Percentiles rank a stretch among this genome's conserved stretches.
Evolutionary conservation across 2,329 filamentous ascomycete genomes (phyloP).

Genomic region (Xylariaceae sp.): DNA sequence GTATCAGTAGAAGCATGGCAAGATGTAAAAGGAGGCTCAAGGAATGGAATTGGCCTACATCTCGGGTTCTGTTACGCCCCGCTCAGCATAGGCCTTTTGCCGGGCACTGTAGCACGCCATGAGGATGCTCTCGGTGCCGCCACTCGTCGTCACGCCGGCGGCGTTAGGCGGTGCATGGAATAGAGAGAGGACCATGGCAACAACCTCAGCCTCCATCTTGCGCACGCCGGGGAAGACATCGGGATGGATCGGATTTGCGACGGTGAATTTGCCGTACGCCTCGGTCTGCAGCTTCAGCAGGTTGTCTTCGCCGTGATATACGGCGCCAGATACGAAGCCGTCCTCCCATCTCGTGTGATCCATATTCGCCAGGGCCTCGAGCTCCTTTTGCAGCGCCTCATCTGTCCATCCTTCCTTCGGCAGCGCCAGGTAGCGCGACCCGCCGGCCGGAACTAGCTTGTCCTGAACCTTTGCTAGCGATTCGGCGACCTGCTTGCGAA

Average conservation of each 20-base stretch:
- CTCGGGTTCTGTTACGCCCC: constrained; percentile 86
- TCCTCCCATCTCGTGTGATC: constrained; percentile 97
- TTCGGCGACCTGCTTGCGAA: constrained; percentile 78
- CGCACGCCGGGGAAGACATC: constrained; percentile 96
- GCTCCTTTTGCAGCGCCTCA: constrained; percentile 74
- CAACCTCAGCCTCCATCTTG: constrained; percentile 98
- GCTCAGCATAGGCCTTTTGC: constrained; percentile 81
- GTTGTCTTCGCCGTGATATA: constrained; percentile 88
- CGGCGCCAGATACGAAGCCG: constrained; percentile 86
- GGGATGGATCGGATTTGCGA: constrained; percentile 93
- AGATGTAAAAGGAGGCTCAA: not conserved
- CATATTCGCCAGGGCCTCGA: constrained; percentile 75
- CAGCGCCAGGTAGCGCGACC: constrained; percentile 69
- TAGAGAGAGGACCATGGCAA: constrained; percentile 86
- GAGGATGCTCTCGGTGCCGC: constrained; percentile 92
- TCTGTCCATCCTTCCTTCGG: constrained; percentile 79
- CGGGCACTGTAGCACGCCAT: constrained; percentile 91
- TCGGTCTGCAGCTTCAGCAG: constrained; percentile 82
- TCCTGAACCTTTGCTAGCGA: constrained; percentile 74
- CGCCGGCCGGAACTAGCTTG: constrained; percentile 73
- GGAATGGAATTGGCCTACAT: constrained; percentile 58
- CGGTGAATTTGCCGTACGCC: constrained; percentile 90
- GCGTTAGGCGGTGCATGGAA: constrained; percentile 86
- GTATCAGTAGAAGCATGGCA: constrained; percentile 13
- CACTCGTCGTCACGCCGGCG: constrained; percentile 84